Base-by-base conservation (phyloP, 1,284 basidiomycete genomes). In the Ustilago bromivora region DNA sequence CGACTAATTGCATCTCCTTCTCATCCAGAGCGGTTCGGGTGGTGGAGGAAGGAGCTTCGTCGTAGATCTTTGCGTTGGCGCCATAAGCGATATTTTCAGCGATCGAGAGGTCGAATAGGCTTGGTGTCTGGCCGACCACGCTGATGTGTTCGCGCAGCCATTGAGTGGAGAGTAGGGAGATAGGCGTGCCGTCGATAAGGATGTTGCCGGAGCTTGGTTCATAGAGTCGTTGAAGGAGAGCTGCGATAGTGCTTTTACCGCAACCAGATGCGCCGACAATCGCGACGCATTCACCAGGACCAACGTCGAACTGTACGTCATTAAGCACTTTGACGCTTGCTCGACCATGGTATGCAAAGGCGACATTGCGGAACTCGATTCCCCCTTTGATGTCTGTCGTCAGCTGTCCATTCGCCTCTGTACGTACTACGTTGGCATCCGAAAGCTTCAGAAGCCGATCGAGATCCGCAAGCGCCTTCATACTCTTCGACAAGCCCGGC, bases 391-490 rank as follows among this genome's bases (percentile, higher is more conserved):
- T 31, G 31, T 57, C 52, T 8, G 41, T 46, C 28, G 49, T 55
- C 34, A 64, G 19, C 52, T 65, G 31, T 1, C 71, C 71, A 2
- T 19, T 41, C 11, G 58, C 61, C 19, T 73, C 71, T 1, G 15
- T 58, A 0, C 58, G 49, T 3, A 28, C 19, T 3, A 41, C 35
- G 4, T 15, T 41, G 17, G 61, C 4, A 1, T 41, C 36, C 0
- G 52, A 46, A 23, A 77, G 65, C 35, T 61, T 31, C 35, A 97
- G 90, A 32, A 96, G 88, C 3, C 89, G 88, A 78, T 92, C 89
- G 81, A 96, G 90, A 85, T 96, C 94, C 41, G 89, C 88, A 0
- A 94, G 91, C 1, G 95, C 95, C 41, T 79, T 70, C 34, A 81
- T 58, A 13, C 73, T 61, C 68, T 84, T 84, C 38, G 71, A 67